Evolutionary conservation across 176 grass and related monocot species (phyloP).

Genomic region (Ananas comosus): DNA sequence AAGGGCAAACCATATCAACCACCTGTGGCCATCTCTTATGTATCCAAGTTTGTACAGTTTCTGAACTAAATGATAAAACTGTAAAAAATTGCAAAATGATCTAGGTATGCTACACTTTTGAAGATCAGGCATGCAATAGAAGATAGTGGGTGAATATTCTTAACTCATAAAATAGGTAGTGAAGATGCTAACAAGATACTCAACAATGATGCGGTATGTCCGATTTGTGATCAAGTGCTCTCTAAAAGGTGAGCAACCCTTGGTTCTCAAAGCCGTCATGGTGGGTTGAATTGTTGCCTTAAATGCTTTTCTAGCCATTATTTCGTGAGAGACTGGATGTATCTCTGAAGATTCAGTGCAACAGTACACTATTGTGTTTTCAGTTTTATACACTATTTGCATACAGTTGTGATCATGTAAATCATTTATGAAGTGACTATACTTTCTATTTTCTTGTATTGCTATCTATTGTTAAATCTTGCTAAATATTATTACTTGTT

Average conservation of each 20-base stretch:
- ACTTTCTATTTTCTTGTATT: neutral
- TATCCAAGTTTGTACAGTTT: constrained; percentile 36
- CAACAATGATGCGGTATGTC: constrained; percentile 63
- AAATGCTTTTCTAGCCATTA: neutral
- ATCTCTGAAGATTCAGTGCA: neutral
- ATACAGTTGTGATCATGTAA: too few relatives aligned
- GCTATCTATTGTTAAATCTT: neutral
- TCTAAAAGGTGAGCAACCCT: constrained; percentile 53
- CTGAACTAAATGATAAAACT: neutral
- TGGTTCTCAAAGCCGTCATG: neutral
- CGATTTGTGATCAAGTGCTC: constrained; percentile 90
- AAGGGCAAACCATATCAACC: constrained; percentile 68
- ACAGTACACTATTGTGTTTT: neutral
- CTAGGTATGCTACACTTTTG: neutral
- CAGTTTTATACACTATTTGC: neutral
- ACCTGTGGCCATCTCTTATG: constrained; percentile 87
- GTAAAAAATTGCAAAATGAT: neutral
- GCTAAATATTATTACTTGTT: constrained; percentile 19
- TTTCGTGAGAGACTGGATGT: neutral
- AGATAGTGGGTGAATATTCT: constrained; percentile 4
- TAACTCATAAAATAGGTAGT: constrained; percentile 39
- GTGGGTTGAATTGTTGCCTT: neutral
- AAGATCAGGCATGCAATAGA: constrained; percentile 7
- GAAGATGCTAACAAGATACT: constrained; percentile 91
- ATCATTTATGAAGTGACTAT: neutral